phyloP scores from a whole-genome alignment of 495 filamentous ascomycete genomes.

The Acidiella bohemica region DNA sequence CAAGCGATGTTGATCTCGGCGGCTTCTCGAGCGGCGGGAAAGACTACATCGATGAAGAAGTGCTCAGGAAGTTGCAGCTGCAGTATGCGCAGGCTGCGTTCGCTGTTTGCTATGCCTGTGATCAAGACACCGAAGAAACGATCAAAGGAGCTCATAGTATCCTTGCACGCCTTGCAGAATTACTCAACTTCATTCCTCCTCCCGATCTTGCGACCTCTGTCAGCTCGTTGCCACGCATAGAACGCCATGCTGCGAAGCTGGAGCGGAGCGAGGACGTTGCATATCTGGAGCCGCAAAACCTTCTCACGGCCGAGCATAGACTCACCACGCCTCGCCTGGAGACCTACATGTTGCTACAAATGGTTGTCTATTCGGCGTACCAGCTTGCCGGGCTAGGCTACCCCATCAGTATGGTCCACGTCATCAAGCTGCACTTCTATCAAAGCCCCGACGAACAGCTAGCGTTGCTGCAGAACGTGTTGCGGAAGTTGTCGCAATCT shows the following conservation, averaged over 20 bases:
- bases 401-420: slow-evolving; percentile 43
- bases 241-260: slow-evolving; percentile 28
- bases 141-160: slow-evolving; percentile 51
- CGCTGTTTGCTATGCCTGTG: slow-evolving; percentile 56
- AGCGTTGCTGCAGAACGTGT: slow-evolving; percentile 46
- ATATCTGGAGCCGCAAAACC: slow-evolving; percentile 38
- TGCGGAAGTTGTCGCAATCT: slow-evolving; percentile 34
- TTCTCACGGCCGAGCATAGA: slow-evolving; percentile 49
- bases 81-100: slow-evolving; percentile 62
- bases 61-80: slow-evolving; percentile 39
- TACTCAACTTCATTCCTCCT: slow-evolving; percentile 46
- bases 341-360: slow-evolving; percentile 51
- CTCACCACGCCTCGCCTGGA: slow-evolving; percentile 51
- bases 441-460: slow-evolving; percentile 52
- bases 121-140: slow-evolving; percentile 43
- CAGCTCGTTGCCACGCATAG: slow-evolving; percentile 21
- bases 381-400: slow-evolving; percentile 48
- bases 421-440: slow-evolving; percentile 45
- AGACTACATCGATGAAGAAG: slow-evolving; percentile 37
- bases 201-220: slow-evolving; percentile 27
- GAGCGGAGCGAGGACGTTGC: slow-evolving; percentile 32
- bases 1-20: slow-evolving; percentile 64
- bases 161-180: slow-evolving; percentile 41
- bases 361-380: slow-evolving; percentile 53
- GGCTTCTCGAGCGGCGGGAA: slow-evolving; percentile 41